phyloP scores from a whole-genome alignment of 805 yeast species.

The Wickerhamomyces subpelliculosus region DNA sequence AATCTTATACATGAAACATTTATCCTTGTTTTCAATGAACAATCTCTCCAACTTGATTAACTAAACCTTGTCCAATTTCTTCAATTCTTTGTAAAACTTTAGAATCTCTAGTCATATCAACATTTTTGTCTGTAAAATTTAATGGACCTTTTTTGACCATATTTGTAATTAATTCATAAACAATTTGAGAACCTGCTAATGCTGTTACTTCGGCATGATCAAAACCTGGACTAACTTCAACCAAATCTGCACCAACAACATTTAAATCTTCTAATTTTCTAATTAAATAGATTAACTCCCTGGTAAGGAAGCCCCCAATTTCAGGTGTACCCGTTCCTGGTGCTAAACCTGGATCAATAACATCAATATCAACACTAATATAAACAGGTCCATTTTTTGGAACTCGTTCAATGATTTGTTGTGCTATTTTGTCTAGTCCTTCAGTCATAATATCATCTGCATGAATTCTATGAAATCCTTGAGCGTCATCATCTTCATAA shows the following conservation, averaged over 20 bases:
- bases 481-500: constrained; percentile 54
- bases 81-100: too few relatives aligned
- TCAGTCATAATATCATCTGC: constrained; percentile 68
- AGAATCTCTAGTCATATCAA: background rate
- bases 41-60: too few relatives aligned
- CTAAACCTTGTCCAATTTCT: background rate
- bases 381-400: constrained; percentile 66
- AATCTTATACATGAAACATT: too few relatives aligned
- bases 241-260: constrained; percentile 70
- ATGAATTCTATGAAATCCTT: constrained; percentile 61
- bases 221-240: constrained; percentile 64
- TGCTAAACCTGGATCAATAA: constrained; percentile 65
- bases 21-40: too few relatives aligned
- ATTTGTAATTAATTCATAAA: constrained; percentile 61
- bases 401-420: constrained; percentile 42
- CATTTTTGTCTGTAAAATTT: constrained; percentile 1
- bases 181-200: constrained; percentile 65
- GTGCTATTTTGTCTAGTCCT: constrained; percentile 52
- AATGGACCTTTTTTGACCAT: constrained; percentile 60
- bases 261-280: constrained; percentile 55
- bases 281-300: constrained; percentile 54
- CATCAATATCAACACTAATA: constrained; percentile 74
- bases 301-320: constrained; percentile 63
- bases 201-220: constrained; percentile 63
- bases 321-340: constrained; percentile 82